These are phyloP conservation scores for Fusarium sororula DNA, from an alignment of 2,329 filamentous ascomycete species.

Conservation along the genomic window DNA sequence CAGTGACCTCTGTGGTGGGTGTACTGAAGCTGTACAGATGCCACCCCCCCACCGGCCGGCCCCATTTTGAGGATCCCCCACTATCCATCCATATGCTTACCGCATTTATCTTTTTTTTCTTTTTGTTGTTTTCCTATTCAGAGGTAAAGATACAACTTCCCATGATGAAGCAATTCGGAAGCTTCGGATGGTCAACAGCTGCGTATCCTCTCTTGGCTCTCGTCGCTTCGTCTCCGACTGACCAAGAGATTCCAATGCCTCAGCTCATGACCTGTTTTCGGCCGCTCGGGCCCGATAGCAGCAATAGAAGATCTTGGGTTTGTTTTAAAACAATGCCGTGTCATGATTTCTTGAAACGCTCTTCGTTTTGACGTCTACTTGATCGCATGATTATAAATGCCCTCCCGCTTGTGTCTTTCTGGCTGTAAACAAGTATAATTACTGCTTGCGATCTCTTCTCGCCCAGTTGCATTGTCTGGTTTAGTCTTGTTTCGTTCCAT, in stretches of 20 bases:
- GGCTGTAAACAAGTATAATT: not conserved
- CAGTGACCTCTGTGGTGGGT: not conserved
- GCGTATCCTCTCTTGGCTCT: conserved; percentile 10
- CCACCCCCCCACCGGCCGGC: conserved; percentile 23
- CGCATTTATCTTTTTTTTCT: not conserved
- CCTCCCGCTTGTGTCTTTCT: not conserved
- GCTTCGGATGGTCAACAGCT: conserved; percentile 28
- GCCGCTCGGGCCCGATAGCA: not conserved
- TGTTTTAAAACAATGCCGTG: conserved; percentile 22
- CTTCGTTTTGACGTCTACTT: not conserved
- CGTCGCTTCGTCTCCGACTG: conserved; percentile 1
- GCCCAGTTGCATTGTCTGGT: not conserved
- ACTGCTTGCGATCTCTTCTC: not conserved
- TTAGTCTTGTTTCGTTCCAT: not conserved
- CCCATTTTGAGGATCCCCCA: conserved; percentile 17
- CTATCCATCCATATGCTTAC: conserved; percentile 20
- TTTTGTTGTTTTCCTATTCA: not conserved
- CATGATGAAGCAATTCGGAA: conserved; percentile 44
- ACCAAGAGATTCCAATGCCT: not conserved
- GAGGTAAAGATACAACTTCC: not conserved
- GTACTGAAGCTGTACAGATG: not conserved
- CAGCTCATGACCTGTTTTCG: not conserved
- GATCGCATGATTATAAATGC: conserved; percentile 11
- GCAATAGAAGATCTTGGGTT: not conserved
- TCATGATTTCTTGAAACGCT: conserved; percentile 26